Percentiles rank a stretch among this genome's conserved stretches.
Evolutionary conservation across 2,329 filamentous ascomycete genomes (phyloP).

Genomic region (Coniochaeta ligniaria): DNA sequence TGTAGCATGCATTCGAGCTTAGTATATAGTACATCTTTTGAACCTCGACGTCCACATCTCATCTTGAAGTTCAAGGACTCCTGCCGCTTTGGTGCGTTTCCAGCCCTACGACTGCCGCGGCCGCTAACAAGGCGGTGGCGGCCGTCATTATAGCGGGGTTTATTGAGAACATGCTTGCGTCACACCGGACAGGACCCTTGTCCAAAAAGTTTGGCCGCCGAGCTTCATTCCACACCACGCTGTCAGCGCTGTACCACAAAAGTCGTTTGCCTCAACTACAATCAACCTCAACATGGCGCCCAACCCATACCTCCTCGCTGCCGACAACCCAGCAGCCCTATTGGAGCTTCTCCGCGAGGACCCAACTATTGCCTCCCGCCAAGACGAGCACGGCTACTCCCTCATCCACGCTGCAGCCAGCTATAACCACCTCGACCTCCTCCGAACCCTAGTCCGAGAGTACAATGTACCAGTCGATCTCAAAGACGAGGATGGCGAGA

Average conservation of each 20-base stretch:
- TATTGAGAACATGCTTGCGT: neutral
- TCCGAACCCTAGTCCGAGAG: slow-evolving; percentile 67
- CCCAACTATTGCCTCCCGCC: slow-evolving; percentile 67
- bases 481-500: slow-evolving; percentile 86
- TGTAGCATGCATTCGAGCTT: too few relatives aligned
- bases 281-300: slow-evolving; percentile 29
- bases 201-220: neutral
- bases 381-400: slow-evolving; percentile 92
- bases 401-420: slow-evolving; percentile 88
- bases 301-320: slow-evolving; percentile 70
- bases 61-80: too few relatives aligned
- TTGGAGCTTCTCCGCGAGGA: slow-evolving; percentile 67
- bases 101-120: neutral
- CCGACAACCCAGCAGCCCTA: slow-evolving; percentile 70
- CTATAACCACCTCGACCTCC: slow-evolving; percentile 78
- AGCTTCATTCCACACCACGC: neutral
- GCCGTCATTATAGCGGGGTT: slow-evolving; percentile 2
- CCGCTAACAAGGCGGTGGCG: neutral
- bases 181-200: neutral
- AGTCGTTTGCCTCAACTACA: neutral
- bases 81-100: neutral
- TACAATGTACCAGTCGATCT: slow-evolving; percentile 75
- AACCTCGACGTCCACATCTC: neutral
- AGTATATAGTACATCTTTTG: too few relatives aligned
- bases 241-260: neutral